Conservation (phyloP, 2,329 filamentous ascomycete species). For the Bipolaris cookei region DNA sequence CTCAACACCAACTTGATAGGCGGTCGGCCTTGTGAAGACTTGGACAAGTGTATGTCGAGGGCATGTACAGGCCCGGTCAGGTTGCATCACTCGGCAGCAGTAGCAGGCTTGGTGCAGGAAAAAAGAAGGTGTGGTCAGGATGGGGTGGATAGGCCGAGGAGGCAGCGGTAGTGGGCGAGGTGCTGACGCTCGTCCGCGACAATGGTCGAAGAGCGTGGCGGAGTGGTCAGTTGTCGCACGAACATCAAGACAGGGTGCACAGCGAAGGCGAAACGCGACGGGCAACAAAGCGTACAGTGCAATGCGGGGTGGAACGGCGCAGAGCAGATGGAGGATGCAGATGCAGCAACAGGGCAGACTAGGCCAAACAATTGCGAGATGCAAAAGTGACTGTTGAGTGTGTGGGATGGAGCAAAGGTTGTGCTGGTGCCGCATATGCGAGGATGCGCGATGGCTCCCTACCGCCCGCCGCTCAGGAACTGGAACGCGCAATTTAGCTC, state of each 20-base stretch:
- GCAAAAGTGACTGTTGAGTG: not conserved
- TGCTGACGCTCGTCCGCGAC: conserved; percentile 5
- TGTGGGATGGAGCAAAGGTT: conserved; percentile 10
- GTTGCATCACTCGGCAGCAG: not conserved
- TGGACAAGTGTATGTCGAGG: not conserved
- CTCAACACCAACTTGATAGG: not conserved
- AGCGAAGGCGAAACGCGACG: not conserved
- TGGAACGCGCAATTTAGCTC: conserved; percentile 20
- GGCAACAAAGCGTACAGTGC: not conserved
- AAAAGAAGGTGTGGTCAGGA: not conserved
- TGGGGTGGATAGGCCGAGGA: conserved; percentile 5
- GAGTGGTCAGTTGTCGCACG: conserved; percentile 1
- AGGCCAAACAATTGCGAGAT: not conserved
- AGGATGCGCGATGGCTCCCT: conserved; percentile 16
- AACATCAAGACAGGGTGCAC: conserved; percentile 4
- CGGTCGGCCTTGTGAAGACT: not conserved
- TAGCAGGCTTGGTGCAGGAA: not conserved
- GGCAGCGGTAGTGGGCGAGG: conserved; percentile 5
- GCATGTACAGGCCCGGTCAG: not conserved
- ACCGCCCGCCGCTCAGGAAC: conserved; percentile 18
- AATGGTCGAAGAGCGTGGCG: conserved; percentile 2
- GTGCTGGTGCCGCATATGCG: conserved; percentile 9
- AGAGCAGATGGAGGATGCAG: not conserved
- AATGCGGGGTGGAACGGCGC: not conserved
- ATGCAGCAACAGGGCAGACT: not conserved